phyloP scores from a whole-genome alignment of 2,329 filamentous ascomycete species.

The Exophiala bonariae region DNA sequence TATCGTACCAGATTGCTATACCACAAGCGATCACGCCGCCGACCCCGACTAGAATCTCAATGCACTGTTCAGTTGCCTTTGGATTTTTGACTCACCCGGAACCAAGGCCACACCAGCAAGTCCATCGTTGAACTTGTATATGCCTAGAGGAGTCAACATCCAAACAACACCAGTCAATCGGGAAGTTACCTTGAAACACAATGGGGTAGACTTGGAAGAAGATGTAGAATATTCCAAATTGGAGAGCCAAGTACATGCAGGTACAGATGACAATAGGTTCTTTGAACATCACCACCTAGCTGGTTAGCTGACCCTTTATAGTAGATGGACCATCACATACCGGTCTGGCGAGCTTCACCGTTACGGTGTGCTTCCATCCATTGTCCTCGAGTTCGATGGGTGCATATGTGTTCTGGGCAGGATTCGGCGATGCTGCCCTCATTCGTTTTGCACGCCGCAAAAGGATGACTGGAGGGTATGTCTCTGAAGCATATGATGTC shows the following conservation, averaged over 20 bases:
- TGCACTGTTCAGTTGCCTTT: too few species aligned
- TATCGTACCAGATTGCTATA: constrained; percentile 56
- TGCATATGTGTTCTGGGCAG: constrained; percentile 52
- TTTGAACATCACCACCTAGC: constrained; percentile 65
- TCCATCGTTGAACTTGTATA: too few species aligned
- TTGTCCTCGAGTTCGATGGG: constrained; percentile 40
- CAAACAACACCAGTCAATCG: constrained; percentile 63
- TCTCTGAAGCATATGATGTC: too few species aligned
- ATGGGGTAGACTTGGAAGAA: constrained; percentile 84
- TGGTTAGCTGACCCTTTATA: too few species aligned
- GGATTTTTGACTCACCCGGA: too few species aligned
- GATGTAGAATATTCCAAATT: constrained; percentile 77
- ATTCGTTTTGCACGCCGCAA: constrained; percentile 51
- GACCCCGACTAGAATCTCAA: too few species aligned
- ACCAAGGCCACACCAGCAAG: too few species aligned
- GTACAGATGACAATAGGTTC: constrained; percentile 70
- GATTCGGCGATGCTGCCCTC: constrained; percentile 68
- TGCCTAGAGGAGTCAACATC: constrained; percentile 67
- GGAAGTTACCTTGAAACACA: constrained; percentile 61
- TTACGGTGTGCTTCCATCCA: too few species aligned
- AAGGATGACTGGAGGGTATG: constrained; percentile 69
- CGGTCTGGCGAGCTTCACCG: too few species aligned
- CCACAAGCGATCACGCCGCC: constrained; percentile 80
- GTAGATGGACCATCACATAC: constrained; percentile 53
- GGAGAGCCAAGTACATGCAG: constrained; percentile 72